Evolutionary conservation across 2,329 filamentous ascomycete species (phyloP).

Genomic region (Leptosphaerulina australis): DNA sequence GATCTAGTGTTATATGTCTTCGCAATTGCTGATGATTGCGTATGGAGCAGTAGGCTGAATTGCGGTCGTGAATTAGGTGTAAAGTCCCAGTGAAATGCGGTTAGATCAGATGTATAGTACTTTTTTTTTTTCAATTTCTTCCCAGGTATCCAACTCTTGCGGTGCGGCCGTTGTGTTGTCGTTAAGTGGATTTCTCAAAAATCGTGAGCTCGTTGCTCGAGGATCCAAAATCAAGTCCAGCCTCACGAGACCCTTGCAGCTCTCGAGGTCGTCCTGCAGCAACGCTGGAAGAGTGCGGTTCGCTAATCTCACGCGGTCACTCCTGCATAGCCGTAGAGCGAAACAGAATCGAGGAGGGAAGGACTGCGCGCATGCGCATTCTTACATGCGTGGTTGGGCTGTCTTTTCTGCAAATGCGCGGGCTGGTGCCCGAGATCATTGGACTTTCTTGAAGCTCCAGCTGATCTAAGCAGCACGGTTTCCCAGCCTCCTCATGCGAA

Average conservation of each 20-base stretch:
- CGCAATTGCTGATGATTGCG: not conserved
- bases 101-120: not conserved
- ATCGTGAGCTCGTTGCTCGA: conserved; percentile 13
- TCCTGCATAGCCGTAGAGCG: conserved; percentile 13
- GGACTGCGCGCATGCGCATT: conserved; percentile 25
- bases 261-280: conserved; percentile 6
- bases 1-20: conserved; percentile 1
- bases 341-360: conserved; percentile 16
- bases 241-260: conserved; percentile 8
- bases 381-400: conserved; percentile 38
- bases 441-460: conserved; percentile 18
- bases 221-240: not conserved
- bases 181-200: not conserved
- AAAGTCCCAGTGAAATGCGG: not conserved
- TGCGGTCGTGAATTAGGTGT: not conserved
- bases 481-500: conserved; percentile 20
- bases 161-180: conserved; percentile 5
- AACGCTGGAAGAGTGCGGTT: conserved; percentile 10
- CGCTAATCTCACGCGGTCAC: conserved; percentile 15
- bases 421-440: conserved; percentile 35
- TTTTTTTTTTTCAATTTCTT: not conserved
- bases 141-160: conserved; percentile 3
- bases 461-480: conserved; percentile 18
- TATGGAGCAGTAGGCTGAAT: not conserved
- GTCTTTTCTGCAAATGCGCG: conserved; percentile 26